These are phyloP conservation scores for Fusarium sp. DNA, from an alignment of 2,329 filamentous ascomycete species.

Conservation along the genomic window DNA sequence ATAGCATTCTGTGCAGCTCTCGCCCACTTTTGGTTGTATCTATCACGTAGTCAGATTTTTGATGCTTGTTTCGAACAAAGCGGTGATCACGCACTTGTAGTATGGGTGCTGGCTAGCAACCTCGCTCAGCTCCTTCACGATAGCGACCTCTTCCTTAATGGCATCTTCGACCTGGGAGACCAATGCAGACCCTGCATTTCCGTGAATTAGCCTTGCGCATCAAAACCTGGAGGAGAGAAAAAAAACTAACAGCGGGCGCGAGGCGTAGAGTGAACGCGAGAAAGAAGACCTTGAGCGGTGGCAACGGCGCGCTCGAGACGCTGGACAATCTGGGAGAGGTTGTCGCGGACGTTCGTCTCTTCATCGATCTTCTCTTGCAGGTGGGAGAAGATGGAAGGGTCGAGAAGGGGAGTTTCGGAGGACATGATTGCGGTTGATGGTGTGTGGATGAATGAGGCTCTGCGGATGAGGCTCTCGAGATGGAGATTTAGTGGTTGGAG, in stretches of 20 bases:
- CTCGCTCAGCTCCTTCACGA: constrained; percentile 74
- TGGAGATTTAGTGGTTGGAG: constrained; percentile 9
- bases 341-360: constrained; percentile 83
- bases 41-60: constrained; percentile 45
- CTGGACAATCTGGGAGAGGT: constrained; percentile 83
- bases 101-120: constrained; percentile 90
- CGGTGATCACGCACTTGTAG: constrained; percentile 76
- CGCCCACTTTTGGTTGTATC: constrained; percentile 87
- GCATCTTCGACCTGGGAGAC: constrained; percentile 76
- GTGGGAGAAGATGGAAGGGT: constrained; percentile 85
- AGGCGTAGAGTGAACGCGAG: constrained; percentile 89
- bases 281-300: constrained; percentile 83
- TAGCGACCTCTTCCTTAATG: constrained; percentile 77
- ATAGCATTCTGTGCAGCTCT: constrained; percentile 84
- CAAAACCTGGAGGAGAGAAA: not conserved
- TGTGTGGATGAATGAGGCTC: constrained; percentile 31
- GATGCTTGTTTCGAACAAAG: not conserved
- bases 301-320: constrained; percentile 85
- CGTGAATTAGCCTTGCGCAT: not conserved
- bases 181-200: constrained; percentile 66
- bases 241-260: constrained; percentile 62
- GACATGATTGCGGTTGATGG: constrained; percentile 45
- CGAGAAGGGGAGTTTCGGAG: constrained; percentile 59
- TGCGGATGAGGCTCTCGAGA: constrained; percentile 31
- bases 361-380: constrained; percentile 92